Percentiles rank a stretch among this genome's conserved stretches.
Evolutionary conservation across 1,139 yeast species (phyloP).

Genomic region (Debaryomycetaceae sp.): DNA sequence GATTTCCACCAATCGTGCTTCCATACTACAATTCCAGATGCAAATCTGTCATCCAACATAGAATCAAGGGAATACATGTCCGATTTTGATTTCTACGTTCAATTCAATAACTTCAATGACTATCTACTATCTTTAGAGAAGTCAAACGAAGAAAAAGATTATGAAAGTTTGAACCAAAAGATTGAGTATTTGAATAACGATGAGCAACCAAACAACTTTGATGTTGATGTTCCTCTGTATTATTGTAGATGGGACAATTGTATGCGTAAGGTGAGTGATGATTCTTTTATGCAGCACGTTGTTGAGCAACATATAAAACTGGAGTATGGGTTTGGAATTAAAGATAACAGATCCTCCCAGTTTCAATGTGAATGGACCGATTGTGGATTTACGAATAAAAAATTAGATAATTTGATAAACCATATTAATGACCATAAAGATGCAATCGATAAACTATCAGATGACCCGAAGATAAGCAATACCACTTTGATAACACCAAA

Average conservation of each 20-base stretch:
- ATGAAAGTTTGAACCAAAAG: not conserved
- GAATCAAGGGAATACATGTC: constrained; percentile 14
- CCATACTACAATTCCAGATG: constrained; percentile 40
- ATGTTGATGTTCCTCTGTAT: constrained; percentile 4
- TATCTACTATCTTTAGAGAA: constrained; percentile 7
- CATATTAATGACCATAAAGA: constrained; percentile 61
- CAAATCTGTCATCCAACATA: not conserved
- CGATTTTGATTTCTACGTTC: constrained; percentile 43
- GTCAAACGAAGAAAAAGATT: not conserved
- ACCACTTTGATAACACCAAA: constrained; percentile 14
- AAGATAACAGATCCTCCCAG: constrained; percentile 5
- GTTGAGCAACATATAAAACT: constrained; percentile 52
- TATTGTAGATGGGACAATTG: constrained; percentile 63
- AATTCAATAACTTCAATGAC: constrained; percentile 37
- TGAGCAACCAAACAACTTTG: not conserved
- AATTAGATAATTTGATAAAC: constrained; percentile 49
- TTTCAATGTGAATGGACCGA: constrained; percentile 71
- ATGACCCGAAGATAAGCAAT: constrained; percentile 3
- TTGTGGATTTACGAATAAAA: constrained; percentile 56
- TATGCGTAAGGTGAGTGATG: constrained; percentile 34
- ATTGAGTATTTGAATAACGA: not conserved
- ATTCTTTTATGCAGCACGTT: constrained; percentile 55
- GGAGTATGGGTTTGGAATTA: constrained; percentile 14
- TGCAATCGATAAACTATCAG: constrained; percentile 9
- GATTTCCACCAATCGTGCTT: constrained; percentile 46